Conservation (phyloP, 169 alveolate species). For the Eimeria acervulina region DNA sequence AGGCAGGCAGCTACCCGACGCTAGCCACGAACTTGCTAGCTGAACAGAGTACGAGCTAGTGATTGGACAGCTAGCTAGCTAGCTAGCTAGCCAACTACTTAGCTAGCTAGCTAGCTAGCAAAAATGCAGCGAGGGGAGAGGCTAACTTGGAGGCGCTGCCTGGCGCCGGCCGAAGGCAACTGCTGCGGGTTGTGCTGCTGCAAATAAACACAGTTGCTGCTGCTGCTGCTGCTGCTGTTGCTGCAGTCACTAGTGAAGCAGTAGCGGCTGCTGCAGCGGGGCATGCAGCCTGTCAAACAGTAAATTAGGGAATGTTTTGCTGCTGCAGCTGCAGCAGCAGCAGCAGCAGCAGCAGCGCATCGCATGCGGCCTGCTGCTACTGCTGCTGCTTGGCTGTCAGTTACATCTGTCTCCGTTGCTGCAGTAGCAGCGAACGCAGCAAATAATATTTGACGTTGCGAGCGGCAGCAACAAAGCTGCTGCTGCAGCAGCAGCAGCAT, state of each 20-base stretch:
- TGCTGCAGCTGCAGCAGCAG: slow-evolving; percentile 2
- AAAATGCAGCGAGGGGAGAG: not conserved
- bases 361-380: not conserved
- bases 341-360: not conserved
- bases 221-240: not conserved
- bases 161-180: not conserved
- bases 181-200: not conserved
- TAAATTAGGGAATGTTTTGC: not conserved
- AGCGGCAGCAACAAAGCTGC: not conserved
- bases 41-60: too few relatives aligned
- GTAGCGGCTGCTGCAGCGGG: not conserved
- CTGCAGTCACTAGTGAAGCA: not conserved
- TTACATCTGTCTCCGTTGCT: not conserved
- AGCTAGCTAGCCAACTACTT: too few relatives aligned
- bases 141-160: not conserved
- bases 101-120: too few relatives aligned
- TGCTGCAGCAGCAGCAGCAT: not conserved
- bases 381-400: slow-evolving; percentile 2
- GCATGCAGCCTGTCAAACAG: not conserved
- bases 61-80: too few relatives aligned
- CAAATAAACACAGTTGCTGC: not conserved
- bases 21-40: not conserved
- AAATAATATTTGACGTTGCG: not conserved
- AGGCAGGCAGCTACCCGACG: not conserved
- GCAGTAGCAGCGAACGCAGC: not conserved